phyloP scores from a whole-genome alignment of 345 rosid species.

The Sonneratia caseolaris region DNA sequence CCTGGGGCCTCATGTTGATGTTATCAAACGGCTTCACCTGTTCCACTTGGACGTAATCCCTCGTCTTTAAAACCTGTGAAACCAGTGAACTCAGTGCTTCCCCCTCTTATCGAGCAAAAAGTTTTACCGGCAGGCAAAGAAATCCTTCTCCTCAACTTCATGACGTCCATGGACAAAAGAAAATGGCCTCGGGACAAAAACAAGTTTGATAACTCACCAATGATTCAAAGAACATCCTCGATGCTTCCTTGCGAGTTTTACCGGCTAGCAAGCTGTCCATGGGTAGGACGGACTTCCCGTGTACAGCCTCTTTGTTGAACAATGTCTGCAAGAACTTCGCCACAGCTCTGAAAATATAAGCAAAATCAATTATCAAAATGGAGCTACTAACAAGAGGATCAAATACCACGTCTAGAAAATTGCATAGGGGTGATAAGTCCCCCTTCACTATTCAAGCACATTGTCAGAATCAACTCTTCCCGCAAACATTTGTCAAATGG shows the following conservation, averaged over 20 bases:
- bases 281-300: conserved; percentile 42
- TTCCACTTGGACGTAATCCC: conserved; percentile 83
- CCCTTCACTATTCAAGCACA: not conserved
- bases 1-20: conserved; percentile 56
- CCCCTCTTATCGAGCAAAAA: not conserved
- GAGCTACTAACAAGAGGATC: not conserved
- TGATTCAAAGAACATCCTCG: conserved; percentile 95
- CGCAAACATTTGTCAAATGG: not conserved
- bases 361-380: not conserved
- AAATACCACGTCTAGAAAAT: not conserved
- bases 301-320: conserved; percentile 58
- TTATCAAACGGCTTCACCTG: conserved; percentile 63
- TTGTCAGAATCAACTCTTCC: not conserved
- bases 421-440: not conserved
- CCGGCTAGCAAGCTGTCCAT: conserved; percentile 65
- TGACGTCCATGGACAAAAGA: not conserved
- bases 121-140: too few species aligned
- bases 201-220: conserved; percentile 41
- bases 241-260: conserved; percentile 97
- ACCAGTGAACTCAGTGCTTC: not conserved
- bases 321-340: conserved; percentile 69
- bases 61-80: conserved; percentile 81
- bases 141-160: not conserved
- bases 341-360: conserved; percentile 53
- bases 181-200: conserved; percentile 4